phyloP scores from a whole-genome alignment of 2,329 filamentous ascomycete species.

The Periconia sp. region DNA sequence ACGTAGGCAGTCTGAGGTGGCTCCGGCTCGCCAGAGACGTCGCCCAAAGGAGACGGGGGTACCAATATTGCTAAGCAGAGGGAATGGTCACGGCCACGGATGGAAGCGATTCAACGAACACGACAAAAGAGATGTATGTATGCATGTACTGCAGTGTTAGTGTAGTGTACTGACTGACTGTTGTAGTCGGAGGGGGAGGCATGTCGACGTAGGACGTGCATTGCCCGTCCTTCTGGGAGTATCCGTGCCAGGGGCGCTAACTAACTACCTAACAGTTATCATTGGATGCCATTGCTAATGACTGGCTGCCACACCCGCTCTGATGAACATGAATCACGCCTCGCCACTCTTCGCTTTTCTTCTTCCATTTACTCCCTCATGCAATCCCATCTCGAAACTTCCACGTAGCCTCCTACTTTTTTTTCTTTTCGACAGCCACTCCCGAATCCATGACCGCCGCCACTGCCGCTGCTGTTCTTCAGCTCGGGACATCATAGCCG shows the following conservation, averaged over 20 bases:
- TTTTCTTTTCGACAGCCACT: too few species aligned
- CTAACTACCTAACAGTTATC: too few species aligned
- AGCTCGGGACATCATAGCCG: too few species aligned
- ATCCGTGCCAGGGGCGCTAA: constrained; percentile 38
- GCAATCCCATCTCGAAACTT: neutral
- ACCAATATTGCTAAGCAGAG: neutral
- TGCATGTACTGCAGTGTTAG: too few species aligned
- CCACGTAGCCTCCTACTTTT: too few species aligned
- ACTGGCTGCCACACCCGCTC: constrained; percentile 18
- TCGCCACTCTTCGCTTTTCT: constrained; percentile 5
- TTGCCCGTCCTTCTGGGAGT: too few species aligned
- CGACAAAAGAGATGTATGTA: constrained; percentile 7
- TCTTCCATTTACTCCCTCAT: neutral
- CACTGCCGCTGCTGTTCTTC: too few species aligned
- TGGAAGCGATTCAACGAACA: constrained; percentile 13
- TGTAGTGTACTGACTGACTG: too few species aligned
- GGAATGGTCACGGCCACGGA: neutral
- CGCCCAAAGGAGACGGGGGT: constrained; percentile 14
- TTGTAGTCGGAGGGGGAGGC: constrained; percentile 10
- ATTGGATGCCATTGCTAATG: constrained; percentile 36
- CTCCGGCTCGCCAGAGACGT: constrained; percentile 26
- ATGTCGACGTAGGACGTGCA: constrained; percentile 33
- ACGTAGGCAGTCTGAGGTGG: constrained; percentile 39
- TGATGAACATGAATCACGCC: constrained; percentile 7
- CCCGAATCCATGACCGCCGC: too few species aligned